Conservation (phyloP, 176 grass and related monocot species). For the Eleusine indica region DNA sequence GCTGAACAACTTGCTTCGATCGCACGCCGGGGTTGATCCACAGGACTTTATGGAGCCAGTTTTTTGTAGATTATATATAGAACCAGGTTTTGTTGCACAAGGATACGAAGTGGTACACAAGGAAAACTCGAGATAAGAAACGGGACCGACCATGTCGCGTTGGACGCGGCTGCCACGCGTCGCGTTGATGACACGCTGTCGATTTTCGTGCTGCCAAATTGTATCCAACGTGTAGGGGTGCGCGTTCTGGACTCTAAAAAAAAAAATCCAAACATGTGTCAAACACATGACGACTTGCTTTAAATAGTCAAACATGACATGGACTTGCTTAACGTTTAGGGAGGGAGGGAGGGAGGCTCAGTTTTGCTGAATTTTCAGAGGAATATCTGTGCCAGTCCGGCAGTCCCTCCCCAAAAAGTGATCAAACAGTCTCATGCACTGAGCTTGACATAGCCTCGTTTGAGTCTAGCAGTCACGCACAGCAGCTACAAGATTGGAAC, state of each 20-base stretch:
- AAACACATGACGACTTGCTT: neutral
- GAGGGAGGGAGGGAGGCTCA: too few relatives aligned
- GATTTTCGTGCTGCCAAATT: neutral
- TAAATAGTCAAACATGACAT: neutral
- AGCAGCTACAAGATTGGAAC: neutral
- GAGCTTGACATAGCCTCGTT: neutral
- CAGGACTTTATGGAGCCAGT: neutral
- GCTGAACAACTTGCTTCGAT: too few relatives aligned
- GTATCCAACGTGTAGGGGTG: neutral
- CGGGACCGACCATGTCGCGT: neutral
- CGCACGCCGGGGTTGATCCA: neutral
- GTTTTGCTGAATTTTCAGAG: neutral
- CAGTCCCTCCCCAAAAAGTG: neutral
- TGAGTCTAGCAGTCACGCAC: neutral
- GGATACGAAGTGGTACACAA: neutral
- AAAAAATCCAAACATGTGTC: neutral
- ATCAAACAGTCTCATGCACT: neutral
- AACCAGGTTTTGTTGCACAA: too few relatives aligned
- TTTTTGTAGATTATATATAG: too few relatives aligned
- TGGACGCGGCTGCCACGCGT: slow-evolving; percentile 28
- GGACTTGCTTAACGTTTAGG: neutral
- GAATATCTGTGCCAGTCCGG: neutral
- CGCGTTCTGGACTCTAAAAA: neutral
- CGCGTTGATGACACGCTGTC: slow-evolving; percentile 19
- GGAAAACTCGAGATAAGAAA: too few relatives aligned